These are phyloP conservation scores for Aspergillus quadrilineatus DNA, from an alignment of 2,329 filamentous ascomycete genomes.

Conservation along the genomic window DNA sequence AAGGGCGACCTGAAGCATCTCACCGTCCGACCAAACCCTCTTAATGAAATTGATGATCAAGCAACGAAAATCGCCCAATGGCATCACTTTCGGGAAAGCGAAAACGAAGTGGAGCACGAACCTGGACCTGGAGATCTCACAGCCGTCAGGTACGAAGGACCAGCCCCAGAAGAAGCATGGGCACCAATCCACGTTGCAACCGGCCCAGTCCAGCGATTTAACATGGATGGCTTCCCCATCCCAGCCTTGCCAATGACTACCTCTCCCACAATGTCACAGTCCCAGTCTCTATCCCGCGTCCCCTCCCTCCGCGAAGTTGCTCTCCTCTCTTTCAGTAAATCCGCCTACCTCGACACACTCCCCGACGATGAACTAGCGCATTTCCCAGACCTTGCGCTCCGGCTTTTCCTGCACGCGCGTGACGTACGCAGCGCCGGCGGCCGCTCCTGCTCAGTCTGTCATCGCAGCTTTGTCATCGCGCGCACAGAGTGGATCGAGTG, in stretches of 20 bases:
- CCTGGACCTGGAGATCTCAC: slow-evolving; percentile 7
- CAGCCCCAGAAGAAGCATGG: slow-evolving; percentile 33
- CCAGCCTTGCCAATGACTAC: slow-evolving; percentile 7
- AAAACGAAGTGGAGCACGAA: background rate
- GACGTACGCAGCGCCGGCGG: slow-evolving; percentile 39
- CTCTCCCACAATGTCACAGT: background rate
- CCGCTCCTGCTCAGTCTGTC: slow-evolving; percentile 42
- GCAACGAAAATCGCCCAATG: slow-evolving; percentile 29
- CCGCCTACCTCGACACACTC: slow-evolving; percentile 37
- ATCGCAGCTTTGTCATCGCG: slow-evolving; percentile 41
- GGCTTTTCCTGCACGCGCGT: slow-evolving; percentile 36
- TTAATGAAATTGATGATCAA: slow-evolving; percentile 32
- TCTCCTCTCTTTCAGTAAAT: slow-evolving; percentile 40
- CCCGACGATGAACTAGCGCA: slow-evolving; percentile 35
- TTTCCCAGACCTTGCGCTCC: slow-evolving; percentile 35
- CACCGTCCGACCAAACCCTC: slow-evolving; percentile 42
- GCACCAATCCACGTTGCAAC: slow-evolving; percentile 39
- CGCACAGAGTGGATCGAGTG: slow-evolving; percentile 47
- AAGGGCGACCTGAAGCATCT: slow-evolving; percentile 41
- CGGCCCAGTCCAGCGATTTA: slow-evolving; percentile 30
- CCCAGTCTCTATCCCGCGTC: slow-evolving; percentile 19
- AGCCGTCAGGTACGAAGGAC: slow-evolving; percentile 27
- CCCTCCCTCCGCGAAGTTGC: slow-evolving; percentile 47
- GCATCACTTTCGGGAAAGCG: slow-evolving; percentile 23
- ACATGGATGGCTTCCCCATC: slow-evolving; percentile 36